Evolutionary conservation across 78 protist species (phyloP).

Genomic region (Emiliania huxleyi): DNA sequence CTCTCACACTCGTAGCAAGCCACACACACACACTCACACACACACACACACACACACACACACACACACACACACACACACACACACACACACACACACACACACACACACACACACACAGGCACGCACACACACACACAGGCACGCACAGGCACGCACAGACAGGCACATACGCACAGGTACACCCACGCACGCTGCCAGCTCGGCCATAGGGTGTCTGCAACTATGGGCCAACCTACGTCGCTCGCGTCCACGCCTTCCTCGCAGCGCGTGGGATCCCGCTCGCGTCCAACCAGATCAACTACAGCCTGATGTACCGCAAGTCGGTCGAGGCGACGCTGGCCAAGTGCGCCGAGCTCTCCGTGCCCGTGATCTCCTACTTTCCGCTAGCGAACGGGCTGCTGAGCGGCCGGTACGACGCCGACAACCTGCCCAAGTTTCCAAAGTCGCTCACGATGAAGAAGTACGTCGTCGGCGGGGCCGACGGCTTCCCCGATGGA

Average conservation of each 20-base stretch:
- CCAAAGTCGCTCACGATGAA: background rate
- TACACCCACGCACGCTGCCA: no score
- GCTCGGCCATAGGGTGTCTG: no score
- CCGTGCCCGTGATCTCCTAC: background rate
- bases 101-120: no score
- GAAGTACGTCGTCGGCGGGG: background rate
- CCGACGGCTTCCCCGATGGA: background rate
- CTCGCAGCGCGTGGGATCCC: background rate
- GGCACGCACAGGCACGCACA: no score
- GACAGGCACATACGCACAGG: no score
- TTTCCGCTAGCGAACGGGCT: conserved; percentile 16
- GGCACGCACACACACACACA: no score
- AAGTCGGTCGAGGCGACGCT: background rate
- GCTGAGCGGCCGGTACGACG: background rate
- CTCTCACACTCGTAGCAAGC: no score
- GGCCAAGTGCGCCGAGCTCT: background rate
- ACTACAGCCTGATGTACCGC: background rate
- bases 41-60: no score
- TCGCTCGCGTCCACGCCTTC: background rate
- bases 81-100: no score
- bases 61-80: no score
- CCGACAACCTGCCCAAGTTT: background rate
- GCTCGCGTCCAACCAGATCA: background rate
- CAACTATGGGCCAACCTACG: background rate
- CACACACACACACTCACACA: no score